Evolutionary conservation across 129 eudicot genomes (phyloP), one percentile per base, ranked within the genome.

Genomic region (Sambucus nigra): DNA sequence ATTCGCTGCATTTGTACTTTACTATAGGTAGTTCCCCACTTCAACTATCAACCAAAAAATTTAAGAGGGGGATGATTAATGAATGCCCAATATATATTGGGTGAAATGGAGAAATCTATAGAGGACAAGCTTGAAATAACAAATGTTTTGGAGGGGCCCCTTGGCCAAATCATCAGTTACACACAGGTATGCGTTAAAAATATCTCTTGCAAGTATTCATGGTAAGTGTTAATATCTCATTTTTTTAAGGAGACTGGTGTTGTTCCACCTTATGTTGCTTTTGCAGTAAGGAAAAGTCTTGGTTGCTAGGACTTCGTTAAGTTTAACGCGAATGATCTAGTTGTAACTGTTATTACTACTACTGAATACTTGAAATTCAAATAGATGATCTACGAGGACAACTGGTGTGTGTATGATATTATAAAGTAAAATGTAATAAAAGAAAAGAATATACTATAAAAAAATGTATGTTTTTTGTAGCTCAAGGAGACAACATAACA

Each of bases 211-310:
- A n/a, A n/a, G n/a, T n/a, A n/a, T n/a, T n/a, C n/a, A n/a, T n/a
- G n/a, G n/a, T n/a, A n/a, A n/a, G n/a, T n/a, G n/a, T n/a, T n/a
- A n/a, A 33, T 31, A 3, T 47, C 25, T 19, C n/a, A n/a, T n/a
- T n/a, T n/a, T 65, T 25, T 73, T 68, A 81, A 92, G 99, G 99
- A 92, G 69, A 92, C 92, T 12, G 79, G 77, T 17, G 85, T 92
- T 40, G 69, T 80, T 46, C 99, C 96, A 62, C 99, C 99, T 25
- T 49, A 70, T 64, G 87, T 92, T 45, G 85, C 79, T 15, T 80
- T 92, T 66, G 92, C 81, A 33, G 71, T 83, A 12, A 80, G 99
- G 60, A 64, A 33, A 3, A 79, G 55, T 59, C 98, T 94, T 10
- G 95, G 98, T 24, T 75, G 71, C 18, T 81, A 88, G 88, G 86